Evolutionary conservation across 1,284 basidiomycete genomes (phyloP).

Genomic region (Ustilago bromivora): DNA sequence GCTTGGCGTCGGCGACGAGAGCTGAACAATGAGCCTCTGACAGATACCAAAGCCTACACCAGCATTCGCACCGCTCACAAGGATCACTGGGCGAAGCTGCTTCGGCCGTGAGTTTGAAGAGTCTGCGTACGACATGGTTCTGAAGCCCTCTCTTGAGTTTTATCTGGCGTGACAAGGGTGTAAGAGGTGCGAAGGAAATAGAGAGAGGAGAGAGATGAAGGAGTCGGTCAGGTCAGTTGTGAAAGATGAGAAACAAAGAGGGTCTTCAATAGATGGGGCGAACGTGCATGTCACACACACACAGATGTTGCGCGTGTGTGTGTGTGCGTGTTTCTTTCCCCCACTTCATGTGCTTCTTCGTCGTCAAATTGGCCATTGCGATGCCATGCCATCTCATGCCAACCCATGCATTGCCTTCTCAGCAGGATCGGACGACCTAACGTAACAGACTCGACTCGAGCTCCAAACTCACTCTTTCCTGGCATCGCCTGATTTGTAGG

Average conservation of each 20-base stretch:
- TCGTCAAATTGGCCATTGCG: background rate
- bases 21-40: constrained; percentile 67
- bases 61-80: constrained; percentile 67
- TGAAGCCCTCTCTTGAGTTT: background rate
- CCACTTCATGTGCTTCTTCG: background rate
- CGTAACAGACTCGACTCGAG: constrained; percentile 1
- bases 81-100: constrained; percentile 59
- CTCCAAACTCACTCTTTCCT: background rate
- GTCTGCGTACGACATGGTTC: constrained; percentile 23
- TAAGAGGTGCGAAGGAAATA: background rate
- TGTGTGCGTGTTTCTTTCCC: background rate
- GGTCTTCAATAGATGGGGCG: background rate
- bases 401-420: background rate
- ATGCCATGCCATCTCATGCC: too few species aligned
- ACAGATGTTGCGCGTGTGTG: background rate
- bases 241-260: background rate
- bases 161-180: background rate
- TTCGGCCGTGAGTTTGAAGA: constrained; percentile 21
- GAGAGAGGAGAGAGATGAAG: background rate
- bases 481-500: constrained; percentile 9
- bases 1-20: constrained; percentile 63
- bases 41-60: constrained; percentile 69
- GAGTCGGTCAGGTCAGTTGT: background rate
- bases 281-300: background rate
- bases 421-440: constrained; percentile 6